Percentiles rank a stretch among this genome's conserved stretches.
Evolutionary conservation across 768 basidiomycete species (phyloP).

Genomic region (Lepiota venenata): DNA sequence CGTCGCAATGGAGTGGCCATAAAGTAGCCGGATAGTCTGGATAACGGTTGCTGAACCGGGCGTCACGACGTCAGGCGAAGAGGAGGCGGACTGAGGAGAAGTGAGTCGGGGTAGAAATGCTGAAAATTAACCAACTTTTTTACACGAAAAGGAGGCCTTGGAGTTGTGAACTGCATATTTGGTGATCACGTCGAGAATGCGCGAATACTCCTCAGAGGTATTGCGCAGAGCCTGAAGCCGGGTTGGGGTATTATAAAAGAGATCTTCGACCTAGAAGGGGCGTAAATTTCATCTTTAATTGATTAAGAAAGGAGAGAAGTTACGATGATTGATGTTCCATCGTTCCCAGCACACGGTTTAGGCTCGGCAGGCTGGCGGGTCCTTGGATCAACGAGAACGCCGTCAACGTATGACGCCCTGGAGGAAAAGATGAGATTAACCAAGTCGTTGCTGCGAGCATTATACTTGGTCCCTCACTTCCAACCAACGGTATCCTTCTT

Average conservation of each 20-base stretch:
- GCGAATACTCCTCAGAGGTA: conserved; percentile 86
- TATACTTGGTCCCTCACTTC: conserved; percentile 60
- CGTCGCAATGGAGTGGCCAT: conserved; percentile 76
- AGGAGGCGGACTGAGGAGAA: conserved; percentile 56
- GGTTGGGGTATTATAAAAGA: conserved; percentile 92
- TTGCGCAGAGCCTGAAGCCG: conserved; percentile 83
- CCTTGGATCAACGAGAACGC: conserved; percentile 65
- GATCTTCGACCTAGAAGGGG: conserved; percentile 75
- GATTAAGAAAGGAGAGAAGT: conserved; percentile 18
- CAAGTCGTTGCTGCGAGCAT: background rate
- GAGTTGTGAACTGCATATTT: conserved; percentile 96
- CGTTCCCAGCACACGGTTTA: conserved; percentile 89
- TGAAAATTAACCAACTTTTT: conserved; percentile 55
- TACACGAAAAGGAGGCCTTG: conserved; percentile 83
- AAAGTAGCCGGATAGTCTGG: conserved; percentile 76
- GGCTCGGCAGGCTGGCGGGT: conserved; percentile 72
- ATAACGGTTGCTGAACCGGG: conserved; percentile 60
- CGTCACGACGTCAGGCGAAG: conserved; percentile 79
- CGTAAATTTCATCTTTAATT: conserved; percentile 1
- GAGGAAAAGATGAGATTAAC: background rate
- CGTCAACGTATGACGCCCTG: conserved; percentile 84
- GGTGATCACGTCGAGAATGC: conserved; percentile 88
- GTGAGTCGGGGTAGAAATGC: background rate
- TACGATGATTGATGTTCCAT: conserved; percentile 88
- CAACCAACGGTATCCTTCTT: conserved; percentile 80